Conservation (phyloP, 2,329 filamentous ascomycete species). For the Paradendryphiella salina region DNA sequence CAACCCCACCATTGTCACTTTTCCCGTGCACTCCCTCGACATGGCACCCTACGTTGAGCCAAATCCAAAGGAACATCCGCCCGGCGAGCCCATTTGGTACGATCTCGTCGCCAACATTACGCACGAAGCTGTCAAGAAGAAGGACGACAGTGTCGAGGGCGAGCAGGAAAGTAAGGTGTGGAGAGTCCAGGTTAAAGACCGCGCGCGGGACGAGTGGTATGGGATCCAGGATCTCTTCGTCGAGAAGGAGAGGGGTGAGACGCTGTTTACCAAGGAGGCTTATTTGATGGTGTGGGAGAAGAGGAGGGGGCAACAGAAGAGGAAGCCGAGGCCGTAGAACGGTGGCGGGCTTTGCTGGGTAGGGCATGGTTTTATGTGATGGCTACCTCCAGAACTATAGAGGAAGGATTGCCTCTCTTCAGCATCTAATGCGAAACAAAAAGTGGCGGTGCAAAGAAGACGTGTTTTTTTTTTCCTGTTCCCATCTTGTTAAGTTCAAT, state of each 20-base stretch:
- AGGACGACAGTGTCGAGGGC: conserved; percentile 82
- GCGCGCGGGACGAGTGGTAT: conserved; percentile 83
- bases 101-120: conserved; percentile 95
- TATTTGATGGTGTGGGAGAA: conserved; percentile 97
- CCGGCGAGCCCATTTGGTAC: conserved; percentile 85
- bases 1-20: conserved; percentile 97
- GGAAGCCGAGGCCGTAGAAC: background rate
- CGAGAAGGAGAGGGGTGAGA: conserved; percentile 82
- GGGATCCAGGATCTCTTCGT: conserved; percentile 94
- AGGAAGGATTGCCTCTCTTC: too few relatives aligned
- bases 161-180: conserved; percentile 91
- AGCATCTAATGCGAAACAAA: too few relatives aligned
- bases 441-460: too few relatives aligned
- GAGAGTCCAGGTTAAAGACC: conserved; percentile 87
- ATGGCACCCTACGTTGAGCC: conserved; percentile 91
- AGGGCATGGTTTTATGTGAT: background rate
- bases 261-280: conserved; percentile 88
- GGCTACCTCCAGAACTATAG: background rate
- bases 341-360: background rate
- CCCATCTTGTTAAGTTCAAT: too few relatives aligned
- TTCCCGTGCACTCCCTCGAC: conserved; percentile 82
- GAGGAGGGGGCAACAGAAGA: conserved; percentile 55
- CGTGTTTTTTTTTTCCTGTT: too few relatives aligned
- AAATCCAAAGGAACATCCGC: conserved; percentile 69
- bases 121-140: conserved; percentile 76